Conservation (phyloP, 148 eudicot genomes). For the Camellia lanceoleosa region DNA sequence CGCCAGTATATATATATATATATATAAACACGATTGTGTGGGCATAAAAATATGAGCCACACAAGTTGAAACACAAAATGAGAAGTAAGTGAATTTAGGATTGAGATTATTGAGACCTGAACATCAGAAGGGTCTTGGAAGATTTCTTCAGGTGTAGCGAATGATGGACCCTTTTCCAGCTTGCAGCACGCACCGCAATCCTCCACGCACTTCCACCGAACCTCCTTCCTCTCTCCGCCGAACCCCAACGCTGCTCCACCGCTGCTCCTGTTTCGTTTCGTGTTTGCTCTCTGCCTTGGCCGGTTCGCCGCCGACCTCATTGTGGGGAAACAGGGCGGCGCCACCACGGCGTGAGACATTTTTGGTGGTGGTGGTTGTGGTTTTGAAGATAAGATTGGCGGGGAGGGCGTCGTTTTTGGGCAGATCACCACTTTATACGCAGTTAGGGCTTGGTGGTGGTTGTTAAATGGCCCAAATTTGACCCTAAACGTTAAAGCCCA, state of each 20-base stretch:
- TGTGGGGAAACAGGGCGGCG: conserved; percentile 25
- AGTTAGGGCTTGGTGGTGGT: neutral
- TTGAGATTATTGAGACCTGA: conserved; percentile 30
- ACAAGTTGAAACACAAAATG: neutral
- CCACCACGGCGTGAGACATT: conserved; percentile 17
- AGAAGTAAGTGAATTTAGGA: neutral
- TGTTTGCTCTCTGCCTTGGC: conserved; percentile 6
- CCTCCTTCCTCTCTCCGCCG: conserved; percentile 52
- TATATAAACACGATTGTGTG: no score
- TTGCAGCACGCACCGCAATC: conserved; percentile 94
- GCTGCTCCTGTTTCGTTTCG: conserved; percentile 7
- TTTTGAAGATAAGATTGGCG: conserved; percentile 7
- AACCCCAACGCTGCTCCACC: conserved; percentile 34
- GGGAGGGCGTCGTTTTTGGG: neutral
- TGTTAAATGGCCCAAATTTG: no score
- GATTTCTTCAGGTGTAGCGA: conserved; percentile 80
- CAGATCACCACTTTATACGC: neutral
- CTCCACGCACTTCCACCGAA: conserved; percentile 73
- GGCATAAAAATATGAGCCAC: neutral
- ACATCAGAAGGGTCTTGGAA: conserved; percentile 68
- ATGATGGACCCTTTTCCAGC: conserved; percentile 75
- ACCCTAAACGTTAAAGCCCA: no score
- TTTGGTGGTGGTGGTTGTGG: neutral
- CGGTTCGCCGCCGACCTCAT: conserved; percentile 20
- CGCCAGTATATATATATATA: no score